A percentile compares a stretch with the other conserved stretches of the same genome.
Conservation (phyloP, 768 basidiomycete species). For the Paxillus involutus region DNA sequence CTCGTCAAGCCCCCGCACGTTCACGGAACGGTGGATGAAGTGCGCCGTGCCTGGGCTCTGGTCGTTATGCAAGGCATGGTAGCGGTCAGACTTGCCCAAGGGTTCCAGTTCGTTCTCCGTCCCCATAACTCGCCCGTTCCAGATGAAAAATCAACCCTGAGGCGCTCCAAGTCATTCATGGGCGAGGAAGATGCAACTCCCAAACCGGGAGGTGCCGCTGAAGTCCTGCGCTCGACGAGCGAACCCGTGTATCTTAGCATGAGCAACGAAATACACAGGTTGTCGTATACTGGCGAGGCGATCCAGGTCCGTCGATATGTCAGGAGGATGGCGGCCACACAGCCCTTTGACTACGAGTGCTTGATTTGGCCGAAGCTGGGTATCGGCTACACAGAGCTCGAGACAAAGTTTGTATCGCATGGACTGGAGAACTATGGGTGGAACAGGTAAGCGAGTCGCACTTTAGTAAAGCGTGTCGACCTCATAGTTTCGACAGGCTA, state of each 20-base stretch:
- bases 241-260: slow-evolving; percentile 90
- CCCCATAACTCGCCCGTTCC: slow-evolving; percentile 29
- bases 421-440: slow-evolving; percentile 83
- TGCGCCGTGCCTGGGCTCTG: slow-evolving; percentile 70
- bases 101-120: slow-evolving; percentile 87
- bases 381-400: slow-evolving; percentile 79
- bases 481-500: slow-evolving; percentile 44
- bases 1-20: slow-evolving; percentile 67
- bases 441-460: slow-evolving; percentile 61
- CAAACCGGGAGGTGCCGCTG: slow-evolving; percentile 63
- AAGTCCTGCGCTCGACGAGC: slow-evolving; percentile 55
- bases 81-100: slow-evolving; percentile 86
- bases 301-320: slow-evolving; percentile 89
- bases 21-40: slow-evolving; percentile 50
- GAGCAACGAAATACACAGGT: slow-evolving; percentile 92
- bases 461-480: background rate
- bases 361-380: slow-evolving; percentile 93
- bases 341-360: slow-evolving; percentile 77
- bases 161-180: slow-evolving; percentile 58
- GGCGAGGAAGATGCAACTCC: slow-evolving; percentile 53
- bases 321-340: slow-evolving; percentile 63
- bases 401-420: slow-evolving; percentile 72
- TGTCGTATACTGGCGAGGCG: slow-evolving; percentile 87
- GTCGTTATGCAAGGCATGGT: slow-evolving; percentile 92
- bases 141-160: slow-evolving; percentile 36